Percentiles rank a stretch among this genome's conserved stretches.
phyloP scores from a whole-genome alignment of 2,329 filamentous ascomycete genomes.

The Stachybotrys echinatus region DNA sequence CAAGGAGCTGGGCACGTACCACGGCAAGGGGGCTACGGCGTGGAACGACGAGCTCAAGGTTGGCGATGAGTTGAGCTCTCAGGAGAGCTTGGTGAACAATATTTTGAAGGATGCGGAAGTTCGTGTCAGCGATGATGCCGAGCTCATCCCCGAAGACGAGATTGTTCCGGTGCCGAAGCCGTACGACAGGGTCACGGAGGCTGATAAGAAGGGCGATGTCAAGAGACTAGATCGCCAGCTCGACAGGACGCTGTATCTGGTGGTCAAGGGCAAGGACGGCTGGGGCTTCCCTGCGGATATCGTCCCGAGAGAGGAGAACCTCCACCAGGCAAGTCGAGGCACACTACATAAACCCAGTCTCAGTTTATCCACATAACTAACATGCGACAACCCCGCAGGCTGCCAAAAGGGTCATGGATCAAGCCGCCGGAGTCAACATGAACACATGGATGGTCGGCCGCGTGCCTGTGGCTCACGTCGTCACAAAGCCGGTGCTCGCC shows the following conservation, averaged over 20 bases:
- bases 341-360: background rate
- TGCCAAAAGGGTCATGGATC: constrained; percentile 70
- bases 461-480: constrained; percentile 77
- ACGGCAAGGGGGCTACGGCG: constrained; percentile 59
- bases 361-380: constrained; percentile 9
- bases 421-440: constrained; percentile 87
- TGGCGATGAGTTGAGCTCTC: constrained; percentile 62
- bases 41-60: constrained; percentile 92
- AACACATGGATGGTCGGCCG: constrained; percentile 97
- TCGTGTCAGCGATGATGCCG: constrained; percentile 54
- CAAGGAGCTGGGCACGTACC: constrained; percentile 81
- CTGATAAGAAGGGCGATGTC: constrained; percentile 69
- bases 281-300: constrained; percentile 81
- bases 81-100: constrained; percentile 60
- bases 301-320: constrained; percentile 64
- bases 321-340: constrained; percentile 67
- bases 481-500: constrained; percentile 46
- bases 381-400: constrained; percentile 47
- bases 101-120: constrained; percentile 72
- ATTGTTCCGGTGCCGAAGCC: constrained; percentile 67
- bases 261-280: constrained; percentile 69
- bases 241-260: constrained; percentile 78
- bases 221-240: constrained; percentile 74
- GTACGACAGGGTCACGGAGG: constrained; percentile 65
- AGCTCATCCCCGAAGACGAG: constrained; percentile 51